These are phyloP conservation scores for Ambrosia artemisiifolia DNA, from an alignment of 129 eudicot species.

Conservation along the genomic window DNA sequence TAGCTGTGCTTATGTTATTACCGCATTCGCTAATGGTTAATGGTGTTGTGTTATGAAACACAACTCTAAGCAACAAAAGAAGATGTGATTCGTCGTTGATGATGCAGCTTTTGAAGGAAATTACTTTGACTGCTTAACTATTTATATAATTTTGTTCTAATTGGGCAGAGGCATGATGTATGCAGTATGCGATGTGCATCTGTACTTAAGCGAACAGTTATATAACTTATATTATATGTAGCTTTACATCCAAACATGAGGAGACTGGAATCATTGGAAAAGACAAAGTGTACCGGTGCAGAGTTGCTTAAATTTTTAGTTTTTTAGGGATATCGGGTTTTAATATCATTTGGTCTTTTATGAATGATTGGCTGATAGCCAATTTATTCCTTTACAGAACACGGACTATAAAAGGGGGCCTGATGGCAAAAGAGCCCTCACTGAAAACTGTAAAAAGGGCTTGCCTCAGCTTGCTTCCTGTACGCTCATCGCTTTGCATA, in stretches of 20 bases:
- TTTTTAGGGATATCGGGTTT: neutral
- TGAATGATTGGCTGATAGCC: neutral
- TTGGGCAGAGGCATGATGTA: neutral
- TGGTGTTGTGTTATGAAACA: neutral
- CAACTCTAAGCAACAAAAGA: neutral
- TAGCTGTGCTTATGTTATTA: constrained; percentile 5
- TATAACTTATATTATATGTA: neutral
- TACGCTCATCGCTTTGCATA: neutral
- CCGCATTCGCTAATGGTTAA: neutral
- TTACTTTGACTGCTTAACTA: neutral
- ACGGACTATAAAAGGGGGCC: neutral
- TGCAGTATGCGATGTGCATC: neutral
- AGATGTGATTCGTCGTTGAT: neutral
- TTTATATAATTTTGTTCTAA: neutral
- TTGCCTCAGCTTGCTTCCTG: neutral
- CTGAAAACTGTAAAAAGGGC: neutral
- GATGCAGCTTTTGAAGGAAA: neutral
- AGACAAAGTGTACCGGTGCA: neutral
- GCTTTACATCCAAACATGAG: neutral
- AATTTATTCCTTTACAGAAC: neutral
- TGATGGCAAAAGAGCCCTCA: neutral
- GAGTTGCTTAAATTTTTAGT: neutral
- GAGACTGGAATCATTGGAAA: neutral
- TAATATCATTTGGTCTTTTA: neutral
- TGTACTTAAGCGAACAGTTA: neutral